Evolutionary conservation across 441 rosid species (phyloP), one percentile per base, ranked within the genome.

Genomic region (Croton setiger): DNA sequence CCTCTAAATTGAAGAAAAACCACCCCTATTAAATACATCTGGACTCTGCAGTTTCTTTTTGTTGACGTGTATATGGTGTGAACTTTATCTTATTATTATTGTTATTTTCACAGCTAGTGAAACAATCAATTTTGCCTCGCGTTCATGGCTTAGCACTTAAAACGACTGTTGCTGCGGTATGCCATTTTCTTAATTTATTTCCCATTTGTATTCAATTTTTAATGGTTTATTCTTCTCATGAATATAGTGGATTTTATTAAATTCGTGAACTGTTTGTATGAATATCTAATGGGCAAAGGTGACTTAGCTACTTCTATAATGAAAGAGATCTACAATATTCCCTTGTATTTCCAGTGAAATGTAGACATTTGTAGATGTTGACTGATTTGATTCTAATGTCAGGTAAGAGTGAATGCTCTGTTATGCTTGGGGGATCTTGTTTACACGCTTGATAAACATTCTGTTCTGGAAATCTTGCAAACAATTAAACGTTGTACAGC

Each of bases 111-210:
- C 94, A 94, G 99, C 90, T 94, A 51, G 94, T 94, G 79, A 90
- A 91, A 81, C 90, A 90, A 79, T 84, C 88, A 81, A 85, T 94
- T 82, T 84, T 94, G 83, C 98, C 96, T 68, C 96, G 96, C 56
- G 92, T 91, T 76, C 97, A 93, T 80, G 89, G 93, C 65, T 74
- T 93, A 75, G 98, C 97, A 66, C 96, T 93, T 51, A 91, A 87
- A 82, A 93, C 98, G 31, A 93, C 98, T 64, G 84, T 91, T 67
- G 98, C 96, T 78, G 97, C 91, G 76, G 98, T 94, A 88, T 80
- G 93, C 74, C 63, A 53, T 31, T 39, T 74, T 63, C 61, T 61
- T 12, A 54, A 6, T 48, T 55, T 44, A 64, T 65, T 59, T 52
- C 21, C 21, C 8, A 47, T 13, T 74, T 14, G 11, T 36, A 3